phyloP scores from a whole-genome alignment of 2,329 filamentous ascomycete genomes.

The Aspergillus phoenicis region DNA sequence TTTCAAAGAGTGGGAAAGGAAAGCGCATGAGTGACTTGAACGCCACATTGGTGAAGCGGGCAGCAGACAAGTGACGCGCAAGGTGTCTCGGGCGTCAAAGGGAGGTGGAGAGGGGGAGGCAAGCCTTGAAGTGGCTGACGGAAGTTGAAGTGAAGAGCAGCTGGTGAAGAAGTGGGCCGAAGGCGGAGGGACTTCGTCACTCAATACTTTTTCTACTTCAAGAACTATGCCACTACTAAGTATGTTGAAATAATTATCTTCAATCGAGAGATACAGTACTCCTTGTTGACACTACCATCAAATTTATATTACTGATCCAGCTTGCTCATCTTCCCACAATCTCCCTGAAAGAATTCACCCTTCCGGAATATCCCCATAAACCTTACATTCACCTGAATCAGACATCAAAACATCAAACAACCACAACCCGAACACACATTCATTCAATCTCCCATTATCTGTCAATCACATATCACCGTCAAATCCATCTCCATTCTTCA shows the following conservation, averaged over 20 bases:
- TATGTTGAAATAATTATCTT: too few species aligned
- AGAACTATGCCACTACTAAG: too few species aligned
- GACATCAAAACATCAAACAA: neutral
- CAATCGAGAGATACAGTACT: too few species aligned
- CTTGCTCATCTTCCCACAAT: too few species aligned
- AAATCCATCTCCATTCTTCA: neutral
- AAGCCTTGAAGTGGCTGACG: constrained; percentile 9
- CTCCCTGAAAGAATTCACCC: too few species aligned
- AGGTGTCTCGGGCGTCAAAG: constrained; percentile 13
- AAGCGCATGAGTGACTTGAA: constrained; percentile 38
- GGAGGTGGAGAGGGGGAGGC: neutral
- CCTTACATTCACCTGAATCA: too few species aligned
- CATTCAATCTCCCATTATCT: neutral
- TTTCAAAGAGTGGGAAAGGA: constrained; percentile 40
- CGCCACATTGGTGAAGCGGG: constrained; percentile 40
- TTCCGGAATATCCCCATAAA: too few species aligned
- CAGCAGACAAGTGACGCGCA: constrained; percentile 16
- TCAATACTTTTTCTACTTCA: too few species aligned
- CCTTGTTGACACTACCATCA: too few species aligned
- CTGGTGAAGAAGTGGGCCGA: constrained; percentile 1
- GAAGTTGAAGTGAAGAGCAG: constrained; percentile 7
- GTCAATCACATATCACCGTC: neutral
- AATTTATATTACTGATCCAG: too few species aligned
- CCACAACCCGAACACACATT: neutral
- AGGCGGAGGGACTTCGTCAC: constrained; percentile 3